Conservation (phyloP, 225 moss, liverwort and hornwort genomes). For the Climacium dendroides region DNA sequence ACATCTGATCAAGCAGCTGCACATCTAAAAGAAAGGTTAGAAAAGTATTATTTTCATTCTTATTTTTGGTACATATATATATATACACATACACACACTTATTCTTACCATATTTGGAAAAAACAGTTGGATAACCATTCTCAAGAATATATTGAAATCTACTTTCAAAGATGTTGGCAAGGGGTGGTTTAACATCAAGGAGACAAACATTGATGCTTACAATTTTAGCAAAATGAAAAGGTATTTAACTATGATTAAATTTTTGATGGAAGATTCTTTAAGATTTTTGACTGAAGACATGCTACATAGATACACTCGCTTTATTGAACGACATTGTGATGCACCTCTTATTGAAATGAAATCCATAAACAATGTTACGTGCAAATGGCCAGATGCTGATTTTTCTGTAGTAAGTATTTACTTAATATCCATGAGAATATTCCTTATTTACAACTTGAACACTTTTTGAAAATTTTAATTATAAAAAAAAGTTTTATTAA, state of each 20-base stretch:
- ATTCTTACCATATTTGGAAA: not conserved
- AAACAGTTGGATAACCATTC: conserved; percentile 56
- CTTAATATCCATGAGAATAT: too few relatives aligned
- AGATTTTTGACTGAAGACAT: conserved; percentile 55
- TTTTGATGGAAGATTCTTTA: conserved; percentile 78
- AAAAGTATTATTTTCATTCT: not conserved
- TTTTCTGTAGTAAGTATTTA: conserved; percentile 10
- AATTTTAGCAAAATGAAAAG: conserved; percentile 87
- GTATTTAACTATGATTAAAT: conserved; percentile 60
- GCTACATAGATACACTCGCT: conserved; percentile 49
- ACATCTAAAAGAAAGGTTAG: conserved; percentile 65
- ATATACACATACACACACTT: not conserved
- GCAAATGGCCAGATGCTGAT: conserved; percentile 37
- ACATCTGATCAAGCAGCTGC: conserved; percentile 53
- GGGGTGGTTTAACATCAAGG: conserved; percentile 76
- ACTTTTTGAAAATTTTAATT: not conserved
- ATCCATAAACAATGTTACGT: conserved; percentile 44
- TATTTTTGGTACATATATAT: not conserved
- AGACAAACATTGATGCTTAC: conserved; percentile 75
- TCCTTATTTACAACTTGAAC: too few relatives aligned
- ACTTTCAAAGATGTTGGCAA: conserved; percentile 77
- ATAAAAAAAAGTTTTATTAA: not conserved
- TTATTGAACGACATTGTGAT: conserved; percentile 57
- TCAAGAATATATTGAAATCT: conserved; percentile 60
- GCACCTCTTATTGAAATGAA: conserved; percentile 45